Conservation (phyloP, 345 rosid species). For the Triadica sebifera region DNA sequence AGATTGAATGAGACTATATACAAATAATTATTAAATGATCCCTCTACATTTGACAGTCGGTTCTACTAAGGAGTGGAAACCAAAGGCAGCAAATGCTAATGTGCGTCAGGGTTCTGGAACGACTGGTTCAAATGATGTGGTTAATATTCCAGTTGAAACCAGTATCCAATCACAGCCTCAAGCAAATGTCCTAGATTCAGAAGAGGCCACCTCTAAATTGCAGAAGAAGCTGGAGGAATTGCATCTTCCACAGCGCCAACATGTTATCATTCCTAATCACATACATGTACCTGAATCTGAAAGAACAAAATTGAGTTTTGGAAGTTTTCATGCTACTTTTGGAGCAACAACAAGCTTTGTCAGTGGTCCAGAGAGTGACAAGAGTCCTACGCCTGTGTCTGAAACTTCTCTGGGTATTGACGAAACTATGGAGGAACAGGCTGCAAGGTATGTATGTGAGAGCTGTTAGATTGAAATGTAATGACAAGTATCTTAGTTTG, state of each 20-base stretch:
- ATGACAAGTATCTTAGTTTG: neutral
- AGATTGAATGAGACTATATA: constrained; percentile 12
- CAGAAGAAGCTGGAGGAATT: constrained; percentile 68
- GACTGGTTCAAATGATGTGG: constrained; percentile 45
- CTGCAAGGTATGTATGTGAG: constrained; percentile 49
- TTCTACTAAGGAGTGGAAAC: constrained; percentile 84
- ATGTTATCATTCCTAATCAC: constrained; percentile 87
- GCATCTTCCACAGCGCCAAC: constrained; percentile 68
- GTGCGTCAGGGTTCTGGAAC: constrained; percentile 49
- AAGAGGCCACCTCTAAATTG: constrained; percentile 60
- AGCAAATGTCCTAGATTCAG: constrained; percentile 43
- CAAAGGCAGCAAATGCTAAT: constrained; percentile 58
- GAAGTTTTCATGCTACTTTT: constrained; percentile 86
- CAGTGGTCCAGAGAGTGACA: constrained; percentile 54
- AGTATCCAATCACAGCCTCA: constrained; percentile 34
- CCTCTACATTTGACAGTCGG: constrained; percentile 45
- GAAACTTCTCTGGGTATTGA: constrained; percentile 62
- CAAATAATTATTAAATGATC: constrained; percentile 7
- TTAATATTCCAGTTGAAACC: constrained; percentile 44
- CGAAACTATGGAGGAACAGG: constrained; percentile 51
- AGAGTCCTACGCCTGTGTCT: constrained; percentile 57
- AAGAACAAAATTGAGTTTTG: constrained; percentile 84
- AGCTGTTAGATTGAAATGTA: constrained; percentile 9
- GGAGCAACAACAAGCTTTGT: constrained; percentile 41
- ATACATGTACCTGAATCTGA: constrained; percentile 94